A percentile compares a stretch with the other conserved stretches of the same genome.
These are phyloP conservation scores for Lactifluus pinguis DNA, from an alignment of 768 basidiomycete species.

Conservation along the genomic window DNA sequence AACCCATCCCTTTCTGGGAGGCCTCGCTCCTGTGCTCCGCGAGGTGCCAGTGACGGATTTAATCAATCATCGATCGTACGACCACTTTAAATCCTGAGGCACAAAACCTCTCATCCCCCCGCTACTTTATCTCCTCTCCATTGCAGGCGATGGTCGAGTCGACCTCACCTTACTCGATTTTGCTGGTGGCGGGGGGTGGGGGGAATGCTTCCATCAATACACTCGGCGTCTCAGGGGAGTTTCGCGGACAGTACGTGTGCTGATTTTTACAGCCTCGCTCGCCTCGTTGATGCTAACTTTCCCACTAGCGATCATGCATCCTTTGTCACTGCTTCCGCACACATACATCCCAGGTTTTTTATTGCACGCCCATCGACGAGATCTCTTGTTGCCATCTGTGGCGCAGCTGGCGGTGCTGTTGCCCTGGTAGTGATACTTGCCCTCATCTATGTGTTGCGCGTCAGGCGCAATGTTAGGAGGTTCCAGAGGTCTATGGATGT, in stretches of 20 bases:
- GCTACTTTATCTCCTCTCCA: neutral
- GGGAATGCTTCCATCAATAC: neutral
- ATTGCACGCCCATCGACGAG: neutral
- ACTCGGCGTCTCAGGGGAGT: neutral
- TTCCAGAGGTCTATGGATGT: conserved; percentile 1
- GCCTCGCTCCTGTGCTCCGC: neutral
- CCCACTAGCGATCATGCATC: neutral
- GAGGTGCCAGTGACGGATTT: neutral
- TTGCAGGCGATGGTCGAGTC: conserved; percentile 12
- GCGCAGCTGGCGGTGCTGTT: neutral
- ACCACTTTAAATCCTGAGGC: neutral
- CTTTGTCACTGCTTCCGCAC: neutral
- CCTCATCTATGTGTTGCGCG: neutral
- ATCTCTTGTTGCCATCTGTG: neutral
- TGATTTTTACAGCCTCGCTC: neutral
- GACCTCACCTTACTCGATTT: neutral
- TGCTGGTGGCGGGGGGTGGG: neutral
- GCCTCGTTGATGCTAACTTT: neutral
- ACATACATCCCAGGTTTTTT: neutral
- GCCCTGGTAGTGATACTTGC: neutral
- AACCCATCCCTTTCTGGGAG: neutral
- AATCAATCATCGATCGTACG: neutral
- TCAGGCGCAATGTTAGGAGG: conserved; percentile 4
- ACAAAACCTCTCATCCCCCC: neutral
- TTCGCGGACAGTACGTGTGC: neutral